Evolutionary conservation across 345 rosid genomes (phyloP).

Genomic region (Salix udensis): DNA sequence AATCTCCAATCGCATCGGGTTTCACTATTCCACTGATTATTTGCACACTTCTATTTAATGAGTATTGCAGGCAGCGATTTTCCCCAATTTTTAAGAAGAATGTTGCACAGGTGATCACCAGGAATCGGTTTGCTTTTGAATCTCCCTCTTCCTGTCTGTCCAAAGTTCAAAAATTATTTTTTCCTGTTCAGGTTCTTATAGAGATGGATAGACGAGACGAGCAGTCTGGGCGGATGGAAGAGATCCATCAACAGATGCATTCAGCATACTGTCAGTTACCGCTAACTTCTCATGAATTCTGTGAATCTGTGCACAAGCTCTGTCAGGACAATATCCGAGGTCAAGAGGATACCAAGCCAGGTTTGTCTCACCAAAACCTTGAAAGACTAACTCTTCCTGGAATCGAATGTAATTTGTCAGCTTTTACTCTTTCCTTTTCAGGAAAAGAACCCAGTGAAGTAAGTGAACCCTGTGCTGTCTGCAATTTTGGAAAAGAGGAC

Average conservation of each 20-base stretch:
- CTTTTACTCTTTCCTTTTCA: slow-evolving; percentile 15
- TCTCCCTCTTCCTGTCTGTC: background rate
- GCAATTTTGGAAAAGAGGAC: background rate
- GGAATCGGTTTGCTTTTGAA: background rate
- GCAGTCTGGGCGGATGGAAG: slow-evolving; percentile 49
- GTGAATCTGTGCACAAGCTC: slow-evolving; percentile 15
- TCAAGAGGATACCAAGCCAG: slow-evolving; percentile 29
- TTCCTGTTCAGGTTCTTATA: slow-evolving; percentile 49
- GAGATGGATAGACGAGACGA: slow-evolving; percentile 85
- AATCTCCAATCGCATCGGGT: slow-evolving; percentile 62
- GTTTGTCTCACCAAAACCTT: slow-evolving; percentile 18
- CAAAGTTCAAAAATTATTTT: slow-evolving; percentile 3
- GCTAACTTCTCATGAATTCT: slow-evolving; percentile 23
- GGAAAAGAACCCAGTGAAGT: slow-evolving; percentile 17
- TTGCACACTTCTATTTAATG: slow-evolving; percentile 68
- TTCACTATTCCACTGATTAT: slow-evolving; percentile 71
- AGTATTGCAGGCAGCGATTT: slow-evolving; percentile 79
- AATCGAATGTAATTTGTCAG: slow-evolving; percentile 8
- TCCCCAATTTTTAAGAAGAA: slow-evolving; percentile 53
- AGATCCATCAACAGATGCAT: slow-evolving; percentile 39
- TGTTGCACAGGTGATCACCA: slow-evolving; percentile 55
- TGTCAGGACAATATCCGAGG: slow-evolving; percentile 15
- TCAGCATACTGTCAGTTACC: slow-evolving; percentile 72
- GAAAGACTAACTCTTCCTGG: background rate
- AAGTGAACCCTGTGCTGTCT: slow-evolving; percentile 1